Evolutionary conservation across 257 asterid species (phyloP), one percentile per base, ranked within the genome.

Genomic region (Euphrasia confusa): DNA sequence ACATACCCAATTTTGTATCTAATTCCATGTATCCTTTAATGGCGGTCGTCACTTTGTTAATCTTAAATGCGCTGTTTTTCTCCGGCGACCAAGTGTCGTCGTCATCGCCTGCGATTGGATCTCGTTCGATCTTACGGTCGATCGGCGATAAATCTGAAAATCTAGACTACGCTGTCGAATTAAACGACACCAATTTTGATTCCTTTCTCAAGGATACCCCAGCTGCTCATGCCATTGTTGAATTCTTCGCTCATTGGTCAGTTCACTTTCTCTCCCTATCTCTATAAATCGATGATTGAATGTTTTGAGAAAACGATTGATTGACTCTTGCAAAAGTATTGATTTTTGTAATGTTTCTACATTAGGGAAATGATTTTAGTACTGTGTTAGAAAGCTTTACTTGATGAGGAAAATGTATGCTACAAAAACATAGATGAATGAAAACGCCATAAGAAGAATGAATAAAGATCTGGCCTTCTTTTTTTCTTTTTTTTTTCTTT

Each of bases 181-280:
- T 90, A 63, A 85, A 90, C 64, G 80, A 83, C 70, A 80, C 94
- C 60, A 79, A 66, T 76, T 90, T 90, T 50, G 95, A 83, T 77
- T 52, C 81, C 2, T 81, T 90, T 48, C 82, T 90, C 27, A 74
- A 76, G 57, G 95, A 85, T 17, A 79, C 96, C 18, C 85, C 90
- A 32, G 84, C 89, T 11, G 74, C 89, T 67, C 80, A 65, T 63
- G 95, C 95, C 53, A 60, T 90, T 68, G 95, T 90, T 54, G 95
- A 90, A 72, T 90, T 90, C 81, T 90, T 79, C 66, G 97, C 97
- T 32, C 80, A 83, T 67, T 90, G 97, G 97, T 90, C 61, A 74
- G 84, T 68, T 55, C n/a, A 12, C 21, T 63, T n/a, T 57, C 11
- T 37, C 28, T 15, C 10, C 4, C 32, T 28, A 2, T 47, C 21